These are phyloP conservation scores for Calendula officinalis DNA, from an alignment of 129 eudicot species.

Conservation along the genomic window DNA sequence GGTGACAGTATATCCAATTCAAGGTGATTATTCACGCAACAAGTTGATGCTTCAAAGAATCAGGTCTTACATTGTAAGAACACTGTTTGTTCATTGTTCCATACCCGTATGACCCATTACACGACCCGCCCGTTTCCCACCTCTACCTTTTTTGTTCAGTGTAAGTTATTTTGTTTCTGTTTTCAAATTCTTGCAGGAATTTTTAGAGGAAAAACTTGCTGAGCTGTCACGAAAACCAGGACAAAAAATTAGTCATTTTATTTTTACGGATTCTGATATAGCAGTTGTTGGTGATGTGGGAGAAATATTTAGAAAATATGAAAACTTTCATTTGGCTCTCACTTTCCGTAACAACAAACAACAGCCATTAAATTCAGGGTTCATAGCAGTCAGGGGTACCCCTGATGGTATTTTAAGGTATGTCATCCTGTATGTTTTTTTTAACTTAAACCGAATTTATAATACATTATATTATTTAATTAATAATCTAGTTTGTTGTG, in stretches of 20 bases:
- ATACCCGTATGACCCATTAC: neutral
- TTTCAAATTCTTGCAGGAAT: slow-evolving; percentile 50
- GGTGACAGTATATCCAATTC: slow-evolving; percentile 69
- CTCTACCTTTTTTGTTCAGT: neutral
- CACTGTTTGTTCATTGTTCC: slow-evolving; percentile 32
- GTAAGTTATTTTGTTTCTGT: slow-evolving; percentile 3
- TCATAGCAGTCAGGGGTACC: slow-evolving; percentile 92
- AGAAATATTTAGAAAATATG: slow-evolving; percentile 49
- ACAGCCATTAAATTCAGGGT: slow-evolving; percentile 94
- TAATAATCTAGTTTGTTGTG: too few species aligned
- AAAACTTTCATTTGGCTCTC: slow-evolving; percentile 79
- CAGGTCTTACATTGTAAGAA: slow-evolving; percentile 99
- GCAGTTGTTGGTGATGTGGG: slow-evolving; percentile 82
- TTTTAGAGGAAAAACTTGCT: slow-evolving; percentile 58
- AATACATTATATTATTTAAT: too few species aligned
- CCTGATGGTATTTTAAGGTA: slow-evolving; percentile 68
- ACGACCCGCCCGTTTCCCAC: neutral
- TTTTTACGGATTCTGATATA: slow-evolving; percentile 85
- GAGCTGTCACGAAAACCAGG: slow-evolving; percentile 46
- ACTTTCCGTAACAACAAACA: slow-evolving; percentile 96
- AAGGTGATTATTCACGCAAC: slow-evolving; percentile 98
- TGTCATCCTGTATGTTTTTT: slow-evolving; percentile 10
- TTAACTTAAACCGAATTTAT: too few species aligned
- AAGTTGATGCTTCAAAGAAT: slow-evolving; percentile 99
- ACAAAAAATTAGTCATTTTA: slow-evolving; percentile 46